A percentile compares a stretch with the other conserved stretches of the same genome.
Evolutionary conservation across 2,329 filamentous ascomycete species (phyloP).

Genomic region (Davidsoniella neocaledoniae): DNA sequence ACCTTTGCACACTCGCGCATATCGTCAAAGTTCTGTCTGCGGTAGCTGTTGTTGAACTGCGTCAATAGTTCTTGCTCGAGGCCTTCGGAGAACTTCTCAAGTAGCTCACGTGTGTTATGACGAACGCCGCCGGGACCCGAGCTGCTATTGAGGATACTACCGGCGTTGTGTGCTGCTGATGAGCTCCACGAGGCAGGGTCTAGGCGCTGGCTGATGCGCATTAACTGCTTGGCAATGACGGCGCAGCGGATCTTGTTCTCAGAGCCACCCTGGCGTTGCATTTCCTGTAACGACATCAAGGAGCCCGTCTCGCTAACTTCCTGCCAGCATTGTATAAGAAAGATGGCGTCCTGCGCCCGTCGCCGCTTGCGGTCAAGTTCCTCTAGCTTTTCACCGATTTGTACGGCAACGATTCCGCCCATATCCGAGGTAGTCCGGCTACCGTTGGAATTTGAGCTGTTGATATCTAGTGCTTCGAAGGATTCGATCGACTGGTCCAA

Average conservation of each 20-base stretch:
- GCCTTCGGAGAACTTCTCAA: slow-evolving; percentile 93
- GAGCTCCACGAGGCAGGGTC: slow-evolving; percentile 60
- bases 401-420: slow-evolving; percentile 59
- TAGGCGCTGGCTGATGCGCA: slow-evolving; percentile 83
- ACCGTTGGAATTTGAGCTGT: slow-evolving; percentile 31
- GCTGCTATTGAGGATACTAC: slow-evolving; percentile 29
- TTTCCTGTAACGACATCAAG: slow-evolving; percentile 72
- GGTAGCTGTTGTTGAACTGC: slow-evolving; percentile 95
- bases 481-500: slow-evolving; percentile 82
- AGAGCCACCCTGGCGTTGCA: slow-evolving; percentile 66
- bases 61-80: slow-evolving; percentile 88
- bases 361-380: slow-evolving; percentile 85
- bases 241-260: slow-evolving; percentile 92
- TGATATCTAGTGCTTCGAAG: slow-evolving; percentile 78
- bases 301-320: slow-evolving; percentile 85
- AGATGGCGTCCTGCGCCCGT: slow-evolving; percentile 81
- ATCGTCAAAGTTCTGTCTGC: slow-evolving; percentile 86
- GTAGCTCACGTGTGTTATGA: slow-evolving; percentile 65
- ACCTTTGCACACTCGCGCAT: slow-evolving; percentile 97
- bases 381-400: slow-evolving; percentile 86
- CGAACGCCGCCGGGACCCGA: slow-evolving; percentile 22
- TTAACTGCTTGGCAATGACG: slow-evolving; percentile 79
- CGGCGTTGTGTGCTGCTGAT: slow-evolving; percentile 41
- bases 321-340: slow-evolving; percentile 91
- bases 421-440: slow-evolving; percentile 3